Evolutionary conservation across 306 rosid species (phyloP).

Genomic region (Quercus engelmannii): DNA sequence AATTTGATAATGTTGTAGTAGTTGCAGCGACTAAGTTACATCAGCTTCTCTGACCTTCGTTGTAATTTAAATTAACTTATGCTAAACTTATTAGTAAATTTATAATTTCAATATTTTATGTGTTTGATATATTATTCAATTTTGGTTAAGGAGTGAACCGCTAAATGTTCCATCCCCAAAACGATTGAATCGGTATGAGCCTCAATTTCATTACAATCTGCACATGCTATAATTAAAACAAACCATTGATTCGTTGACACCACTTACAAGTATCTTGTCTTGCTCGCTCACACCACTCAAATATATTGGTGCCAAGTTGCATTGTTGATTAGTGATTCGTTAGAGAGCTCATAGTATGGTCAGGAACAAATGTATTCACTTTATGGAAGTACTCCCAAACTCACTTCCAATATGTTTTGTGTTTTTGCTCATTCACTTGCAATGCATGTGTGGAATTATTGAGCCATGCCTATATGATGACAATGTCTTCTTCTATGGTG

Average conservation of each 20-base stretch:
- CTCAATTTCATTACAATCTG: too few relatives aligned
- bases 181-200: too few relatives aligned
- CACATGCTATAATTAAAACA: too few relatives aligned
- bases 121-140: too few relatives aligned
- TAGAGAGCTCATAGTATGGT: background rate
- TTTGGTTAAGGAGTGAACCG: too few relatives aligned
- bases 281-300: background rate
- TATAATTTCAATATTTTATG: too few relatives aligned
- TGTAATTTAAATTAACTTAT: too few relatives aligned
- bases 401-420: background rate
- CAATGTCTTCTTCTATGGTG: background rate
- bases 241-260: background rate
- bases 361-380: background rate
- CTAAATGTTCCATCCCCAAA: too few relatives aligned
- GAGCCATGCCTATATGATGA: background rate
- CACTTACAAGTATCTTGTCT: background rate
- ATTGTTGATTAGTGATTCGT: background rate
- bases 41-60: too few relatives aligned
- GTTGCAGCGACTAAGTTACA: too few relatives aligned
- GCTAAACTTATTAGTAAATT: too few relatives aligned
- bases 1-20: too few relatives aligned
- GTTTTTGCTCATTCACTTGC: background rate
- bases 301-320: background rate
- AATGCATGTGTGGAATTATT: background rate
- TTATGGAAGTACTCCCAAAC: background rate